Conservation (phyloP, 148 eudicot genomes). For the Chenopodium album region DNA sequence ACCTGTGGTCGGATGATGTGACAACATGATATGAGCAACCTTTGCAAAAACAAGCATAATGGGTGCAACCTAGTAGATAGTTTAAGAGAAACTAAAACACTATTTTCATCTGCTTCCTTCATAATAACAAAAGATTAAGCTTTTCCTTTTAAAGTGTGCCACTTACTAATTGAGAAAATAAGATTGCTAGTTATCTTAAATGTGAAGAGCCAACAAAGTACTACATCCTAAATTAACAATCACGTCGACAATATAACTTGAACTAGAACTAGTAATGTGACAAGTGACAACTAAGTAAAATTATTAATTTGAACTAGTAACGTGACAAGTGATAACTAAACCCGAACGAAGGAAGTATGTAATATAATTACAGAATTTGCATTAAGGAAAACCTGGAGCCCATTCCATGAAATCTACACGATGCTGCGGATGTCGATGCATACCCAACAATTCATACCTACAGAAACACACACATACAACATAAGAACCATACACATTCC, state of each 20-base stretch:
- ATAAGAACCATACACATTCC: background rate
- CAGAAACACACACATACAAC: constrained; percentile 20
- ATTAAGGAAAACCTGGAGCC: constrained; percentile 83
- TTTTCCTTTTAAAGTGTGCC: background rate
- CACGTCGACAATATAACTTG: too few relatives aligned
- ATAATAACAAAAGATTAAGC: background rate
- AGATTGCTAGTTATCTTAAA: too few relatives aligned
- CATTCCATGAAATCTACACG: constrained; percentile 96
- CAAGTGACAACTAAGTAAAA: too few relatives aligned
- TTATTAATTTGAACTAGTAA: background rate
- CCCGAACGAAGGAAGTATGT: background rate
- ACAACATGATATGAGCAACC: constrained; percentile 12
- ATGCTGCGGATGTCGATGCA: constrained; percentile 81
- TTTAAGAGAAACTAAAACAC: background rate
- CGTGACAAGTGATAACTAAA: background rate
- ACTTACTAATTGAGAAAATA: background rate
- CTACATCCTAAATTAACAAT: too few relatives aligned
- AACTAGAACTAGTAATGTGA: too few relatives aligned
- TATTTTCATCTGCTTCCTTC: background rate
- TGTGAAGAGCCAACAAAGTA: too few relatives aligned
- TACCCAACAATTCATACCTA: constrained; percentile 78
- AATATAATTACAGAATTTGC: background rate
- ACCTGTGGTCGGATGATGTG: constrained; percentile 48
- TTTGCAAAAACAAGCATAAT: background rate
- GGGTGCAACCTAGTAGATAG: background rate